Base-by-base conservation (phyloP, 306 rosid genomes). In the Castanospermum australe region DNA sequence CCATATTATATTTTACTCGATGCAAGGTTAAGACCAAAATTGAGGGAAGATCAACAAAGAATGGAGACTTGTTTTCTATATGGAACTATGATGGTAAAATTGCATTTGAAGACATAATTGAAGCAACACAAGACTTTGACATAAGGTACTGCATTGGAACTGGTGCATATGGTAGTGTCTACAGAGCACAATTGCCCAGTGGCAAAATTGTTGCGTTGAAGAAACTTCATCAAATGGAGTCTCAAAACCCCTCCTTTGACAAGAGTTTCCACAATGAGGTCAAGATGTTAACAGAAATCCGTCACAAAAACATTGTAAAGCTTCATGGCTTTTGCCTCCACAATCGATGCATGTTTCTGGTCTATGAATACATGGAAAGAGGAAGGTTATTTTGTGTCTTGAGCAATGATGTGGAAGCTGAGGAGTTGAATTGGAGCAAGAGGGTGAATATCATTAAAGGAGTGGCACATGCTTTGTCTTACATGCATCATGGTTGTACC, bases 401-500 rank as follows among this genome's bases (percentile, higher is more conserved):
- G 47, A 30, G 8, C 8, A 50, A 70, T 50, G 62, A 70, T 17
- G n/a, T n/a, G 11, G 47, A 50, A 6, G 62, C 75, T n/a, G 0
- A 30, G 30, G 62, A 17, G 5, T 50, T 70, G 42, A 32, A 50
- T 70, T 70, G 62, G 62, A n/a, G 47, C 0, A 50, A 32, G 20
- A 70, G 75, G n/a, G 30, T 70, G 32, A 70, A 50, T 11, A 18
- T 70, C 33, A 70, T 70, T 28, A 70, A 22, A 17, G 76, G 48
- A 51, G 42, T 11, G 3, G 69, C 76, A 20, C 17, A 78, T 24
- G 69, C 70, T 11, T 56, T 67, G 64, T 42, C n/a, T 21, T 67
- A 77, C 57, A 54, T 78, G 76, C 61, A 78, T 67, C 82, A 67
- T 56, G 82, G 42, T 18, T 78, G 61, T 36, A 30, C 8, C 6